These are phyloP conservation scores for Podila minutissima DNA, from an alignment of 192 early-diverging fungal genomes.

Conservation along the genomic window DNA sequence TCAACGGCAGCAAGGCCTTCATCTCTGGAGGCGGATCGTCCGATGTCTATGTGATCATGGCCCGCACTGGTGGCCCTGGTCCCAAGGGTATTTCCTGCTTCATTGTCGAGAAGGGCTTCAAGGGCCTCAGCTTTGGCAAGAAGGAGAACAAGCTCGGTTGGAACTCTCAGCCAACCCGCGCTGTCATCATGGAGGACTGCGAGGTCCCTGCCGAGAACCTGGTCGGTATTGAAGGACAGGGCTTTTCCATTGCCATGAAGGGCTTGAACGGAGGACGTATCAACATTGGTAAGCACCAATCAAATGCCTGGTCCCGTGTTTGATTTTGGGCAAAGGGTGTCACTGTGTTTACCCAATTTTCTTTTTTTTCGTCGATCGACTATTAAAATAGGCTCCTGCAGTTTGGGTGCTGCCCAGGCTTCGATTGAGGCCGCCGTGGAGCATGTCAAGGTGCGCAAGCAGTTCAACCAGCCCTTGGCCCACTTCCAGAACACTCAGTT, in stretches of 20 bases:
- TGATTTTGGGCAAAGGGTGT: background rate
- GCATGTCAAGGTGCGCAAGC: slow-evolving; percentile 63
- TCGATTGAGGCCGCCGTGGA: slow-evolving; percentile 53
- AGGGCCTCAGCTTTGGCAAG: slow-evolving; percentile 68
- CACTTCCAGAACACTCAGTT: slow-evolving; percentile 65
- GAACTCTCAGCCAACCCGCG: slow-evolving; percentile 68
- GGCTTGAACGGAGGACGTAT: slow-evolving; percentile 67
- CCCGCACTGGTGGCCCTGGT: slow-evolving; percentile 62
- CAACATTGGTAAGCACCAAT: slow-evolving; percentile 58
- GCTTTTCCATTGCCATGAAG: slow-evolving; percentile 72
- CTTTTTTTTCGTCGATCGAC: background rate
- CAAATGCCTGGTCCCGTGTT: background rate
- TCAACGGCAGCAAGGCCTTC: slow-evolving; percentile 92
- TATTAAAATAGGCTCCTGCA: slow-evolving; percentile 54
- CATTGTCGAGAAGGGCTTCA: slow-evolving; percentile 64
- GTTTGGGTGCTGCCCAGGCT: slow-evolving; percentile 66
- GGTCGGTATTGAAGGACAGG: slow-evolving; percentile 65
- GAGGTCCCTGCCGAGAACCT: slow-evolving; percentile 61
- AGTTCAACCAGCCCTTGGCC: slow-evolving; percentile 58
- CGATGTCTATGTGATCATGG: slow-evolving; percentile 69
- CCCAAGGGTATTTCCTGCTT: slow-evolving; percentile 66
- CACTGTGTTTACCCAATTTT: background rate
- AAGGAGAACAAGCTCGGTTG: slow-evolving; percentile 71
- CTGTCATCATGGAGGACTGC: slow-evolving; percentile 68
- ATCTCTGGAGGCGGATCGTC: slow-evolving; percentile 72